phyloP scores from a whole-genome alignment of 192 early-diverging fungal species.

The Chytriomyces hyalinus region DNA sequence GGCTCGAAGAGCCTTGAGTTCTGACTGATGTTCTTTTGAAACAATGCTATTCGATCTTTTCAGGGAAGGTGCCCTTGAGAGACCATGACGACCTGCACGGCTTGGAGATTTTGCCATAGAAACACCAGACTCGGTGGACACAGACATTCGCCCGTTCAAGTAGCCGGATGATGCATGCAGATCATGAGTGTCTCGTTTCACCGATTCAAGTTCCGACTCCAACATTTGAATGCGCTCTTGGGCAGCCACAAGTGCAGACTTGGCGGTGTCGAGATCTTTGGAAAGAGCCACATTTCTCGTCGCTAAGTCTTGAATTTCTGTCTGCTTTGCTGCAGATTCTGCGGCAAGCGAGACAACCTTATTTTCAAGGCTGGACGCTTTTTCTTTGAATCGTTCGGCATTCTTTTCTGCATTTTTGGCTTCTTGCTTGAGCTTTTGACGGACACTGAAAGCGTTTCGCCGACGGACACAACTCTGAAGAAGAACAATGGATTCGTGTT shows the following conservation, averaged over 20 bases:
- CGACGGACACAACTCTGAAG: slow-evolving; percentile 84
- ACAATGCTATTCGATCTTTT: not conserved
- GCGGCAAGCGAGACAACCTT: slow-evolving; percentile 91
- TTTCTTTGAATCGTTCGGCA: slow-evolving; percentile 83
- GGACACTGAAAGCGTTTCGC: slow-evolving; percentile 65
- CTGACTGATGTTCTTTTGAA: not conserved
- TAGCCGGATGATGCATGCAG: not conserved
- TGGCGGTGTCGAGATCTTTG: slow-evolving; percentile 64
- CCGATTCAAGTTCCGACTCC: slow-evolving; percentile 65
- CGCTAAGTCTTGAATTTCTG: slow-evolving; percentile 64
- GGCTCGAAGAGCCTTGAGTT: slow-evolving; percentile 1
- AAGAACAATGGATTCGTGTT: slow-evolving; percentile 76
- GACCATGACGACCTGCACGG: not conserved
- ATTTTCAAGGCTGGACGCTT: slow-evolving; percentile 86
- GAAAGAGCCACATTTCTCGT: slow-evolving; percentile 62
- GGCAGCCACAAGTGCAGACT: slow-evolving; percentile 65
- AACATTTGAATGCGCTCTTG: slow-evolving; percentile 61
- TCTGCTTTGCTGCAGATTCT: slow-evolving; percentile 61
- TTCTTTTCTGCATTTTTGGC: slow-evolving; percentile 81
- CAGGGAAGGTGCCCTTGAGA: not conserved
- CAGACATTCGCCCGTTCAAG: not conserved
- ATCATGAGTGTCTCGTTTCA: not conserved
- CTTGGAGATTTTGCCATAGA: not conserved
- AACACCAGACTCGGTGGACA: not conserved
- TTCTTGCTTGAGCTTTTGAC: slow-evolving; percentile 75